Evolutionary conservation across 306 rosid species (phyloP).

Genomic region (Medicago lupulina): DNA sequence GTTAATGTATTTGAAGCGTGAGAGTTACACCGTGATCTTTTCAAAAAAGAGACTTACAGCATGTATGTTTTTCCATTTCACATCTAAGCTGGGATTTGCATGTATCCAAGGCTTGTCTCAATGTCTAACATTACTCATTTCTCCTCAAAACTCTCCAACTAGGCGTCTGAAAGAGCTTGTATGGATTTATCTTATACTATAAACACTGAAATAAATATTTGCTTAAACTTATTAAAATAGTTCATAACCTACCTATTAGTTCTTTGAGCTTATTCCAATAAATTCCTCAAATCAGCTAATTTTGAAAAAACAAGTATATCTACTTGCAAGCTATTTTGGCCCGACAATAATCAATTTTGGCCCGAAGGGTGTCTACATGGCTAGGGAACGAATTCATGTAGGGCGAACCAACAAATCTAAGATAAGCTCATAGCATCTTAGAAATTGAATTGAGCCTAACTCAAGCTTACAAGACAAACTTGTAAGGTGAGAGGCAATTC

Average conservation of each 20-base stretch:
- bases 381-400: neutral
- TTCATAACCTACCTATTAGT: neutral
- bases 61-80: constrained; percentile 1
- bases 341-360: neutral
- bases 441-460: neutral
- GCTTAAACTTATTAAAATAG: neutral
- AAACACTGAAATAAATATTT: neutral
- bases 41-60: neutral
- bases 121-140: neutral
- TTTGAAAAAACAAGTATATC: neutral
- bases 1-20: neutral
- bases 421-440: neutral
- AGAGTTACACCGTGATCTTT: too few relatives aligned
- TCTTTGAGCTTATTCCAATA: neutral
- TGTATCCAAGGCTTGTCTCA: constrained; percentile 6
- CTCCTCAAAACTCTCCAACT: neutral
- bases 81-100: constrained; percentile 6
- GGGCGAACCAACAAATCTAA: neutral
- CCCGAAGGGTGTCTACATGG: neutral
- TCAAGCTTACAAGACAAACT: neutral
- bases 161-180: neutral
- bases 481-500: neutral
- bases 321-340: neutral
- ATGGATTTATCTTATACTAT: neutral
- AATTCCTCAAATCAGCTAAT: constrained; percentile 5